Base-by-base conservation (phyloP, 768 basidiomycete genomes). In the Naganishia vaughanmartiniae region DNA sequence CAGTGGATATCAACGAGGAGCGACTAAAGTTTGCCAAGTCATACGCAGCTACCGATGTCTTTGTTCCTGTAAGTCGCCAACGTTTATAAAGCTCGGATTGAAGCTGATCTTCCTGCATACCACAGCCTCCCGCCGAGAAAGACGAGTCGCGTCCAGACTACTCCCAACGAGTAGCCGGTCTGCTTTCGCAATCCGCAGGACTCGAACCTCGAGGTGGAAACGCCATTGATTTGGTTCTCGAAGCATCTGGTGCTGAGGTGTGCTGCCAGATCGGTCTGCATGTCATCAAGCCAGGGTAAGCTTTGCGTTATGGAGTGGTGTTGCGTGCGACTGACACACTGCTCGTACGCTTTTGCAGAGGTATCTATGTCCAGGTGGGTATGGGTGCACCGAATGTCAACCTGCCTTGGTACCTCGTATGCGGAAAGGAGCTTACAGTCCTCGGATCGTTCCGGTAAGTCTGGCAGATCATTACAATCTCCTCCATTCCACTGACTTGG, bases 241-340 rank as follows among this genome's bases (percentile, higher is more conserved):
- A 98, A 77, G 92, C 92, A 15, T 92, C 90, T 69, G 93, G 94
- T 33, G 93, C 94, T 3, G 92, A 95, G 80, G 88, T 88, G 7
- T 95, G 92, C 63, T 90, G 96, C 71, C 92, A 92, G 80, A 93
- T 91, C 54, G 92, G 87, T 15, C 82, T 93, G 73, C 86, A 87
- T 77, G 82, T 94, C 60, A 89, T 87, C 70, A 89, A 88, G 82
- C 82, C 85, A 42, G 91, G 92, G 67, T 79, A 70, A 74, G 76
- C 45, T 55, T 26, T 55, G 28, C 21, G 14, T 33, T 48, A 15
- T 24, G 67, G 51, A n/a, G 48, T 12, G 21, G 24, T 4, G 4
- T 14, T 51, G 31, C 24, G 19, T 30, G 21, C 19, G 54, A 39
- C 31, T 76, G 87, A 90, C 19, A 89, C 90, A 82, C 88, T 86